Base-by-base conservation (phyloP, 192 early-diverging fungal genomes). In the Linnemannia schmuckeri region DNA sequence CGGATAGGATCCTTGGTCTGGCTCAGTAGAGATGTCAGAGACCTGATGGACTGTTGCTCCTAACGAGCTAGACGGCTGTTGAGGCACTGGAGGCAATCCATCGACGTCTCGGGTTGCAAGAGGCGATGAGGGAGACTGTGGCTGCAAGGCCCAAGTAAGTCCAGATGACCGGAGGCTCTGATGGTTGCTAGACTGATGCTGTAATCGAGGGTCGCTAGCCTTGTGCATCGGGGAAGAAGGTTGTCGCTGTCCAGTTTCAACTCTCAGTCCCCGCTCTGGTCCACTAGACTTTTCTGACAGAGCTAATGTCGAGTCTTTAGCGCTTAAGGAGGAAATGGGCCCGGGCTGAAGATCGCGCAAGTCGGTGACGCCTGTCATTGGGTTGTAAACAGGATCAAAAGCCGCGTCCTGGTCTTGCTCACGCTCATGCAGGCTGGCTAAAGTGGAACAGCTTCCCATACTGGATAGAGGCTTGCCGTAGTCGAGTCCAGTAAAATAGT, bases 81-180 rank as follows among this genome's bases (percentile, higher is more conserved):
- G 61, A 13, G 61, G 61, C 12, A 35, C 61, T 15, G 30, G 30
- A 30, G 61, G 61, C 10, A 66, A 15, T 2, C n/a, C 27, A 17
- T 66, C 61, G 8, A 24, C 2, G 27, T 66, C 30, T 33, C 30
- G 61, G 10, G 61, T 30, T 33, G 61, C 61, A 4, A 66, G 27
- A 4, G 61, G 61, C 61, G 61, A 66, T 13, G 61, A 66, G 8
- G 61, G 61, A 0, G 61, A 66, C 55, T 76, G 80, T 44, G 74
- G 44, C 46, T 69, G 74, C 15, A 71, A 33, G 3, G 68, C 73
- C 80, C 80, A 82, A 63, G 80, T 82, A 35, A 76, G 49, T 37
- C 74, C 80, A 41, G 35, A 57, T 2, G 70, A 35, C 27, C 61
- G 74, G 24, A 61, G 47, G 41, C 75, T 35, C 15, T 72, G 27